Evolutionary conservation across 345 rosid genomes (phyloP).

Genomic region (Citrus cavaleriei): DNA sequence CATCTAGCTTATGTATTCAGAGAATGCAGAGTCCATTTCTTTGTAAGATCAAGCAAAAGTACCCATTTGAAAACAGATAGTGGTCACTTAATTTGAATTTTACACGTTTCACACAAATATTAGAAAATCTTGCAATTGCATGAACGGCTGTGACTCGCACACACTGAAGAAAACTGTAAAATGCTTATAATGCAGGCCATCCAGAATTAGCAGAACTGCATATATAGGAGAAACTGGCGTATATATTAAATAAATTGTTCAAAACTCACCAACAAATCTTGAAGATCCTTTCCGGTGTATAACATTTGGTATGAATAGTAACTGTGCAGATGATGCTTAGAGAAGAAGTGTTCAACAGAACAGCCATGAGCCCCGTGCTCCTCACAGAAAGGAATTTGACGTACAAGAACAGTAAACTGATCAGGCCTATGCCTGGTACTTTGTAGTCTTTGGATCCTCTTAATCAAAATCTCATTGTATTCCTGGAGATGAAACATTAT

Average conservation of each 20-base stretch:
- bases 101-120: not conserved
- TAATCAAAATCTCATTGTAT: constrained; percentile 55
- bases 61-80: not conserved
- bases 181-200: not conserved
- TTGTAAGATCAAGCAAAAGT: not conserved
- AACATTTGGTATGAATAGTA: constrained; percentile 69
- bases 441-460: constrained; percentile 56
- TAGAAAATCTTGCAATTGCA: constrained; percentile 61
- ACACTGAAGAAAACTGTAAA: constrained; percentile 57
- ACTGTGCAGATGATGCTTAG: constrained; percentile 57
- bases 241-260: too few species aligned
- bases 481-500: constrained; percentile 51
- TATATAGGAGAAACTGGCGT: not conserved
- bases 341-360: constrained; percentile 77
- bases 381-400: constrained; percentile 64
- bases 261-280: constrained; percentile 53
- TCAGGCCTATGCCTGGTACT: constrained; percentile 59
- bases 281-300: constrained; percentile 58
- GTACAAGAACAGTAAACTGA: constrained; percentile 72
- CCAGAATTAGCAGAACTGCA: not conserved
- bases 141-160: constrained; percentile 80
- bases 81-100: not conserved
- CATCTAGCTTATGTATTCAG: not conserved
- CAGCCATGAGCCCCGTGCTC: constrained; percentile 57
- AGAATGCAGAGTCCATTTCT: not conserved